Percentiles rank a stretch among this genome's conserved stretches.
Evolutionary conservation across 2,329 filamentous ascomycete species (phyloP).

Genomic region (Tolypocladium amazonense): DNA sequence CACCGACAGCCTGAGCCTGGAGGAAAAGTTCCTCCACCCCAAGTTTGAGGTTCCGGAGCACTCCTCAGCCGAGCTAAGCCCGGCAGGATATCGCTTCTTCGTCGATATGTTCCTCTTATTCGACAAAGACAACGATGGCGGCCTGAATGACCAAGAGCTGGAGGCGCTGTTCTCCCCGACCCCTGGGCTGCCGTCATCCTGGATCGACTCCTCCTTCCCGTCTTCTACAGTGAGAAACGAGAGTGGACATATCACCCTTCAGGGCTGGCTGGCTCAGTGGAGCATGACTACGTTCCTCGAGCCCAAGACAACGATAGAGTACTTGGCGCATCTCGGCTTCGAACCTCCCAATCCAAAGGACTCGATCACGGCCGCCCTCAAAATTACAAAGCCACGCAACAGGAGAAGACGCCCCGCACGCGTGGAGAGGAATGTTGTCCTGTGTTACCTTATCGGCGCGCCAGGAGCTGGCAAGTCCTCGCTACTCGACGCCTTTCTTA

Average conservation of each 20-base stretch:
- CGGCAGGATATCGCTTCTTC: constrained; percentile 92
- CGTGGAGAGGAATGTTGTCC: constrained; percentile 87
- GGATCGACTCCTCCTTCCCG: constrained; percentile 82
- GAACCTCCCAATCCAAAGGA: constrained; percentile 69
- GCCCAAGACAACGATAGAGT: constrained; percentile 88
- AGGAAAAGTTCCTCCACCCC: constrained; percentile 83
- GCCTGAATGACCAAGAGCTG: constrained; percentile 77
- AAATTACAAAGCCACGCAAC: constrained; percentile 87
- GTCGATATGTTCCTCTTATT: constrained; percentile 92
- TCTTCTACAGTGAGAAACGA: constrained; percentile 93
- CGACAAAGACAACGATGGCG: constrained; percentile 95
- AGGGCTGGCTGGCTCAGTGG: constrained; percentile 98
- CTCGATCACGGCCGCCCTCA: constrained; percentile 72
- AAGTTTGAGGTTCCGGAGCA: constrained; percentile 91
- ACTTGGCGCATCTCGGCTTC: constrained; percentile 92
- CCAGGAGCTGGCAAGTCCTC: constrained; percentile 84
- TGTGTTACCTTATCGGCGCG: constrained; percentile 85
- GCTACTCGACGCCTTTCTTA: constrained; percentile 82
- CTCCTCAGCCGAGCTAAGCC: constrained; percentile 86
- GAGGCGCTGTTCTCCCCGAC: constrained; percentile 85
- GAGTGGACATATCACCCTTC: constrained; percentile 86
- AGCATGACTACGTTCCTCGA: constrained; percentile 98
- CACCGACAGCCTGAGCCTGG: constrained; percentile 85
- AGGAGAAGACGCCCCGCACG: constrained; percentile 69
- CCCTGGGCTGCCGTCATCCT: constrained; percentile 76